A percentile compares a stretch with the other conserved stretches of the same genome.
Evolutionary conservation across 2,329 filamentous ascomycete species (phyloP).

Genomic region (Beauveria brongniartii): DNA sequence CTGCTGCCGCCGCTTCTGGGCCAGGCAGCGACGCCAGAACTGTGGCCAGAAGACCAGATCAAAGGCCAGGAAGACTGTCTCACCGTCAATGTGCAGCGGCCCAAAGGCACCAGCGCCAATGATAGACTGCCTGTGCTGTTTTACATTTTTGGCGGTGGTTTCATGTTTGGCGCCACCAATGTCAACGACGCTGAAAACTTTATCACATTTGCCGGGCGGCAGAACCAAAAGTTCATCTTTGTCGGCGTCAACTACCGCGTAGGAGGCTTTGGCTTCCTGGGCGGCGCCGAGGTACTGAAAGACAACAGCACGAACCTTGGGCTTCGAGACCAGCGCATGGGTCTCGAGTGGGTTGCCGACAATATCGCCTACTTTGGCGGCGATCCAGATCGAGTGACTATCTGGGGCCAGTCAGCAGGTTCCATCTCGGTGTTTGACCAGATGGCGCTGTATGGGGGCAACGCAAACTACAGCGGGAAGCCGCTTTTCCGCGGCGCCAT

Average conservation of each 20-base stretch:
- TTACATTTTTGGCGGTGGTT: constrained; percentile 51
- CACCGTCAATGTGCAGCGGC: constrained; percentile 38
- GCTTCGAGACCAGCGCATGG: constrained; percentile 51
- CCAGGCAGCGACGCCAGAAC: neutral
- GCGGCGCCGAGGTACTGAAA: constrained; percentile 44
- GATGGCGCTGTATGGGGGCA: constrained; percentile 51
- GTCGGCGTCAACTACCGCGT: constrained; percentile 59
- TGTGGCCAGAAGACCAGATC: constrained; percentile 10
- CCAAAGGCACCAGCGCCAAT: constrained; percentile 30
- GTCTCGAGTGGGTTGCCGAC: constrained; percentile 54
- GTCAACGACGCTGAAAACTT: constrained; percentile 30
- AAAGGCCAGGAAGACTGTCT: constrained; percentile 45
- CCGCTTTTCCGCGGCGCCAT: constrained; percentile 57
- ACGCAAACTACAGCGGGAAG: constrained; percentile 56
- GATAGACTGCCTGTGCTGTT: constrained; percentile 46
- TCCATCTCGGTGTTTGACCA: constrained; percentile 56
- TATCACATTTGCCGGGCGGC: constrained; percentile 25
- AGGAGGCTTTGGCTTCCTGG: constrained; percentile 53
- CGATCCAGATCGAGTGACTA: constrained; percentile 54
- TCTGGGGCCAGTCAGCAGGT: constrained; percentile 55
- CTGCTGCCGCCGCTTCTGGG: neutral
- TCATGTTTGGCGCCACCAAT: constrained; percentile 26
- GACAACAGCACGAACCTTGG: constrained; percentile 53
- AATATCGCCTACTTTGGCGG: constrained; percentile 60
- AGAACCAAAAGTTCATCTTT: constrained; percentile 51